Percentiles rank a stretch among this genome's conserved stretches.
Conservation (phyloP, 2,329 filamentous ascomycete species). For the Colletotrichum coccodes region DNA sequence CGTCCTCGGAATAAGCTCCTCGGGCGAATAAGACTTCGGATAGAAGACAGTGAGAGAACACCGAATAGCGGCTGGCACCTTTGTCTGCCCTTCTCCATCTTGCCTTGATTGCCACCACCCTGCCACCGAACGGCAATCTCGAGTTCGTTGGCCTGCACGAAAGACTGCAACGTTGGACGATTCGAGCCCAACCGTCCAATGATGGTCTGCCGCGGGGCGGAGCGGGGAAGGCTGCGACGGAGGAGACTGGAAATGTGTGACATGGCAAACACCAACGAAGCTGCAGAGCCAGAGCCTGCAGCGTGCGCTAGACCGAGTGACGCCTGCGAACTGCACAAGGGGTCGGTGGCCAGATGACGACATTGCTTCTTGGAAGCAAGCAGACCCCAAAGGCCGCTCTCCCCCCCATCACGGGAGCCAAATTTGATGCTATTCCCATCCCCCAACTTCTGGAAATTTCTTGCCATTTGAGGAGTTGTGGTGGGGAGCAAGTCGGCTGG, state of each 20-base stretch:
- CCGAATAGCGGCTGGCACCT: slow-evolving; percentile 2
- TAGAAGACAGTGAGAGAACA: slow-evolving; percentile 1
- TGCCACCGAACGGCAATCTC: slow-evolving; percentile 12
- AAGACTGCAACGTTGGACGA: slow-evolving; percentile 9
- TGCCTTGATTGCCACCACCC: slow-evolving; percentile 3
- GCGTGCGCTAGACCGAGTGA: slow-evolving; percentile 18
- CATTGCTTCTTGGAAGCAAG: slow-evolving; percentile 10
- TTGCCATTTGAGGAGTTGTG: neutral
- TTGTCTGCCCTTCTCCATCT: neutral
- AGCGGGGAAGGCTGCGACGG: slow-evolving; percentile 30
- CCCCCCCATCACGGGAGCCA: neutral
- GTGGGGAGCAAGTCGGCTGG: neutral
- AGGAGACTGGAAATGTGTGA: slow-evolving; percentile 22
- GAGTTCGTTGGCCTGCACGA: slow-evolving; percentile 14
- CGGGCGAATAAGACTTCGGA: slow-evolving; percentile 4
- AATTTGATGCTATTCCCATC: slow-evolving; percentile 25
- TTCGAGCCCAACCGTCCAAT: slow-evolving; percentile 18
- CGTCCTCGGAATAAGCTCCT: neutral
- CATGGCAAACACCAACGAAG: slow-evolving; percentile 26
- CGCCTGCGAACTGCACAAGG: slow-evolving; percentile 18
- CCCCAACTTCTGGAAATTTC: slow-evolving; percentile 22
- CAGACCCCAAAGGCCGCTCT: neutral
- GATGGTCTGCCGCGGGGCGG: slow-evolving; percentile 22
- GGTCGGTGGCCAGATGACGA: slow-evolving; percentile 20
- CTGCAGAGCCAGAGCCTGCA: slow-evolving; percentile 21